Percentiles rank a stretch among this genome's conserved stretches.
Conservation (phyloP, 2,329 filamentous ascomycete genomes). For the Fusarium algeriense region DNA sequence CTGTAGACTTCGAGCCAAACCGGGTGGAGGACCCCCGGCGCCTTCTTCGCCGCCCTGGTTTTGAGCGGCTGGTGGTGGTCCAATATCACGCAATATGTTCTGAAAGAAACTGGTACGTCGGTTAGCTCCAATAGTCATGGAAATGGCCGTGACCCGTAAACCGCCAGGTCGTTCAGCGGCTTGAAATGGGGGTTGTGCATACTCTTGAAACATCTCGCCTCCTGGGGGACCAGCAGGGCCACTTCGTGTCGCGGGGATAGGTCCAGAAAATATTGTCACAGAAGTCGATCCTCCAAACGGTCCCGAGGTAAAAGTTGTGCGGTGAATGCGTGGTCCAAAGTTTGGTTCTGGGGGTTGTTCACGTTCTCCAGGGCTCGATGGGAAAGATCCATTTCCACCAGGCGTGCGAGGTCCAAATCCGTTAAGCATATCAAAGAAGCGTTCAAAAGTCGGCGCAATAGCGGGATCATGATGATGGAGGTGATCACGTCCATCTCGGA, state of each 20-base stretch:
- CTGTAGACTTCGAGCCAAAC: constrained; percentile 57
- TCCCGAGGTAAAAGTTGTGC: constrained; percentile 55
- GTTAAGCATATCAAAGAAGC: constrained; percentile 61
- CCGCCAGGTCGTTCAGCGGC: constrained; percentile 21
- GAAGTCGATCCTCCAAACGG: constrained; percentile 58
- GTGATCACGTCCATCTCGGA: constrained; percentile 46
- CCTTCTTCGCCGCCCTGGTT: constrained; percentile 40
- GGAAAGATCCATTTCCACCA: constrained; percentile 28
- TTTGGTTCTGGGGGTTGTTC: constrained; percentile 27
- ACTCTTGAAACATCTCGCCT: constrained; percentile 63
- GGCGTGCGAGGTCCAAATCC: constrained; percentile 49
- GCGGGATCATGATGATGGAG: constrained; percentile 48
- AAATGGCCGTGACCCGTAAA: constrained; percentile 36
- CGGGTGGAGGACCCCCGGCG: constrained; percentile 32
- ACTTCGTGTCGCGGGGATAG: constrained; percentile 42
- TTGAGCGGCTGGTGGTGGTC: constrained; percentile 47
- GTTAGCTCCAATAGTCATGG: constrained; percentile 51
- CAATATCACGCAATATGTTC: constrained; percentile 57
- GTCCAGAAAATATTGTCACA: constrained; percentile 62
- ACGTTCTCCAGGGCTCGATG: constrained; percentile 22
- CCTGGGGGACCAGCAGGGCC: constrained; percentile 35
- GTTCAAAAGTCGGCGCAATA: constrained; percentile 54
- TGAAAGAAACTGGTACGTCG: constrained; percentile 58
- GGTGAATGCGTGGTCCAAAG: constrained; percentile 51
- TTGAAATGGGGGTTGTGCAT: constrained; percentile 47